phyloP scores from a whole-genome alignment of 306 rosid species.

The Leucaena leucocephala region DNA sequence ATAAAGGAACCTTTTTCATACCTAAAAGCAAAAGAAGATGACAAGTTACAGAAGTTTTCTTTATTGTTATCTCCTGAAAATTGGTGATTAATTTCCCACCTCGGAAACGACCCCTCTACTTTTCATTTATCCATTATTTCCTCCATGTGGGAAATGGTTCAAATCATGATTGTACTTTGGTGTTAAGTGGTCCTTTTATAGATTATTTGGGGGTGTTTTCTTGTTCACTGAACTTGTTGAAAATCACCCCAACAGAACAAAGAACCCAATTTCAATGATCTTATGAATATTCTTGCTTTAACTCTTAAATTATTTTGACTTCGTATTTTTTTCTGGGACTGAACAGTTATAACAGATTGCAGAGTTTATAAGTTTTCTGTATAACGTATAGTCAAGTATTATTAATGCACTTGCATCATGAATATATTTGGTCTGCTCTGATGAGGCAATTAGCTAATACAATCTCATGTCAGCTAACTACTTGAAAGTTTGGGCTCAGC shows the following conservation, averaged over 20 bases:
- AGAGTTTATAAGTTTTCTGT: neutral
- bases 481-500: neutral
- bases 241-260: neutral
- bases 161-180: too few relatives aligned
- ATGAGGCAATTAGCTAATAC: neutral
- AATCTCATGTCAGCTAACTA: neutral
- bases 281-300: neutral
- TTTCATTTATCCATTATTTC: neutral
- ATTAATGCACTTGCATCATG: neutral
- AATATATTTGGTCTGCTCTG: neutral
- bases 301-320: neutral
- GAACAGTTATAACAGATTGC: conserved; percentile 1
- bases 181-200: too few relatives aligned
- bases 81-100: neutral
- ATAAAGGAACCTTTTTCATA: neutral
- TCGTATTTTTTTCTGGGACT: neutral
- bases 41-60: neutral
- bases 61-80: neutral
- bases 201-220: neutral
- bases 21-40: conserved; percentile 5
- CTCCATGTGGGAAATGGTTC: neutral
- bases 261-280: neutral
- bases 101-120: neutral
- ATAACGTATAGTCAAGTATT: neutral
- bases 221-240: neutral